Base-by-base conservation (phyloP, 2,329 filamentous ascomycete species). In the Microdochium paspali region DNA sequence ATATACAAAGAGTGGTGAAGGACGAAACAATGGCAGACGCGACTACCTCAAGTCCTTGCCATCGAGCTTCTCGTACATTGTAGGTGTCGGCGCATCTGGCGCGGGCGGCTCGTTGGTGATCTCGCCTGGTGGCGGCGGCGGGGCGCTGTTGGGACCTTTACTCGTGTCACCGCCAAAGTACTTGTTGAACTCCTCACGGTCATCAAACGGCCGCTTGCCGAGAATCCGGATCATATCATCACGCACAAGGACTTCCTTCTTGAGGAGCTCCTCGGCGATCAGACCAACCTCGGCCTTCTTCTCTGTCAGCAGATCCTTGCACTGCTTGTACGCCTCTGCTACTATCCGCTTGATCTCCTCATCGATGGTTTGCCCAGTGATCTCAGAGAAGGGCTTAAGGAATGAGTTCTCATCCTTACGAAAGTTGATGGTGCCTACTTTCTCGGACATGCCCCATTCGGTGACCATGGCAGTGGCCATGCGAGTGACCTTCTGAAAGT, bases 401-500 rank as follows among this genome's bases (percentile, higher is more conserved):
- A 96, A 70, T 61, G 87, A 83, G 63, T 87, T 86, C 53, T 86
- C 79, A 60, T 89, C 77, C 62, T 87, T 86, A 58, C 93, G 85
- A 66, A 91, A 98, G 73, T 94, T 87, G 53, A 98, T 76, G 54
- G 90, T 90, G 25, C 91, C 91, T 44, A 98, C 84, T 71, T 95
- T 94, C 56, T 87, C 80, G 35, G 87, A 94, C 93, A 98, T 98
- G 56, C 93, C 93, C 84, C 90, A 98, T 66, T 95, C 88, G n/a
- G 91, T 98, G 25, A 98, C 93, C 93, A 98, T 98, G 52, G 87
- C 85, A 18, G 87, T 94, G 3, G 93, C 94, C 86, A 96, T 91
- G 48, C 84, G 80, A 2, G 93, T 96, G 35, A 97, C 93, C 71
- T 98, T 98, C 69, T 93, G 91, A 79, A 98, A 98, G 65, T 98